These are phyloP conservation scores for Diaporthe sp. DNA, from an alignment of 2,329 filamentous ascomycete genomes.

Conservation along the genomic window DNA sequence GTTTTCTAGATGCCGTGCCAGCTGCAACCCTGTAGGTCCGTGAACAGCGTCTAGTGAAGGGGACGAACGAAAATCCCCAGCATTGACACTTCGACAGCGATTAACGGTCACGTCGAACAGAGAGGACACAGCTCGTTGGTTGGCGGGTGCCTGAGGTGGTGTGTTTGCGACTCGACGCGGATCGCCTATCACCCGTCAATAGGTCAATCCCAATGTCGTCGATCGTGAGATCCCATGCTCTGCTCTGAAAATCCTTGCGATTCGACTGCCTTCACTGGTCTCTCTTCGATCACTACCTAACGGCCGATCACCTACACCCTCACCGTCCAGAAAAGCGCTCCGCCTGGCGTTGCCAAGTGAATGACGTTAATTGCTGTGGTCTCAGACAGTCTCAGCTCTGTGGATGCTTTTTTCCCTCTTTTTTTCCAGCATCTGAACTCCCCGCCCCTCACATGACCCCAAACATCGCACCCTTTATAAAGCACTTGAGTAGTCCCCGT, in stretches of 20 bases:
- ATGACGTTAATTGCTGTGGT: slow-evolving; percentile 9
- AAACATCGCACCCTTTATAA: background rate
- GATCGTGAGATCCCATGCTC: slow-evolving; percentile 13
- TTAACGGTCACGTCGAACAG: background rate
- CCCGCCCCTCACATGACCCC: slow-evolving; percentile 5
- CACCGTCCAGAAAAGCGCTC: background rate
- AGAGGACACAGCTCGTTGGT: background rate
- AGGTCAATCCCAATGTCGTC: slow-evolving; percentile 13
- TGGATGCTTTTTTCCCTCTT: background rate
- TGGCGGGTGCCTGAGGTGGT: slow-evolving; percentile 15
- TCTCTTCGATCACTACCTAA: slow-evolving; percentile 21
- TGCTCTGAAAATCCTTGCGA: background rate
- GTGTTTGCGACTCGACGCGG: slow-evolving; percentile 20
- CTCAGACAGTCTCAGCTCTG: background rate
- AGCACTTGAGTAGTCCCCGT: background rate
- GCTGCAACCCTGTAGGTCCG: slow-evolving; percentile 16
- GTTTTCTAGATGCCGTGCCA: background rate
- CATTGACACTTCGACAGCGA: background rate
- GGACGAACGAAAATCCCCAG: background rate
- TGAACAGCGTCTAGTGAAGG: background rate
- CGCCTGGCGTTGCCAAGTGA: slow-evolving; percentile 1
- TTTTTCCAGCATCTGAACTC: background rate
- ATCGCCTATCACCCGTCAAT: slow-evolving; percentile 10
- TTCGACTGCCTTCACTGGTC: background rate
- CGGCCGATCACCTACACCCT: background rate